These are phyloP conservation scores for Aspergillus bertholletiae DNA, from an alignment of 495 filamentous ascomycete species.

Conservation along the genomic window DNA sequence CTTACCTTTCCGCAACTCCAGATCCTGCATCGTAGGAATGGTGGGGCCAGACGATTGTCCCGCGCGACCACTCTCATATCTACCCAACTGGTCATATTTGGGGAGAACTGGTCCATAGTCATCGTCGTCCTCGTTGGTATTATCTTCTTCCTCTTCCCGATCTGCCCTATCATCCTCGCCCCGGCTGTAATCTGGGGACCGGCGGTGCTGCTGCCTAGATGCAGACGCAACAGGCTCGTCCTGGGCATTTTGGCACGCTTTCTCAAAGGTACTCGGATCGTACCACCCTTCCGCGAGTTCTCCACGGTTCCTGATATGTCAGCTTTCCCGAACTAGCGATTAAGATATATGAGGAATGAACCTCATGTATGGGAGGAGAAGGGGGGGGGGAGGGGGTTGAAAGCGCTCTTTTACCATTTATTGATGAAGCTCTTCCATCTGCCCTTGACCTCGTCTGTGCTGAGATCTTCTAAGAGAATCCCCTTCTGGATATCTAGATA, in stretches of 20 bases:
- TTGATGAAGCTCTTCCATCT: slow-evolving; percentile 90
- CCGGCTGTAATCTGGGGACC: slow-evolving; percentile 25
- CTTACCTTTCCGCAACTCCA: slow-evolving; percentile 64
- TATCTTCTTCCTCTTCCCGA: slow-evolving; percentile 27
- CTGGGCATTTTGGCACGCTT: slow-evolving; percentile 34
- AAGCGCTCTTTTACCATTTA: slow-evolving; percentile 66
- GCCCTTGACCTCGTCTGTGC: slow-evolving; percentile 68
- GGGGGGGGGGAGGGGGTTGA: too few species aligned
- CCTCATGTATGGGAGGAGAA: too few species aligned
- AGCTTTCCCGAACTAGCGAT: slow-evolving; percentile 3
- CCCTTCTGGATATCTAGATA: slow-evolving; percentile 92
- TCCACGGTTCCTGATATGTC: slow-evolving; percentile 70
- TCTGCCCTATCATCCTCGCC: slow-evolving; percentile 6
- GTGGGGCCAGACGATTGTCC: slow-evolving; percentile 55
- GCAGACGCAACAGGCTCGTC: slow-evolving; percentile 1
- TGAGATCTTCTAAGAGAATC: slow-evolving; percentile 58
- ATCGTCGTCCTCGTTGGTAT: slow-evolving; percentile 48
- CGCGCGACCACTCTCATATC: neutral
- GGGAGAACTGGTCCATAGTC: slow-evolving; percentile 74
- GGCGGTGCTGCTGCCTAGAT: slow-evolving; percentile 3
- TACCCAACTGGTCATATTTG: slow-evolving; percentile 14
- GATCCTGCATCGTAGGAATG: slow-evolving; percentile 73
- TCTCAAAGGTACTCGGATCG: slow-evolving; percentile 61
- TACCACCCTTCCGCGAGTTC: slow-evolving; percentile 96
- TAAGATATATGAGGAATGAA: neutral